phyloP scores from a whole-genome alignment of 1,284 basidiomycete genomes.

The Moesziomyces globuligerus region DNA sequence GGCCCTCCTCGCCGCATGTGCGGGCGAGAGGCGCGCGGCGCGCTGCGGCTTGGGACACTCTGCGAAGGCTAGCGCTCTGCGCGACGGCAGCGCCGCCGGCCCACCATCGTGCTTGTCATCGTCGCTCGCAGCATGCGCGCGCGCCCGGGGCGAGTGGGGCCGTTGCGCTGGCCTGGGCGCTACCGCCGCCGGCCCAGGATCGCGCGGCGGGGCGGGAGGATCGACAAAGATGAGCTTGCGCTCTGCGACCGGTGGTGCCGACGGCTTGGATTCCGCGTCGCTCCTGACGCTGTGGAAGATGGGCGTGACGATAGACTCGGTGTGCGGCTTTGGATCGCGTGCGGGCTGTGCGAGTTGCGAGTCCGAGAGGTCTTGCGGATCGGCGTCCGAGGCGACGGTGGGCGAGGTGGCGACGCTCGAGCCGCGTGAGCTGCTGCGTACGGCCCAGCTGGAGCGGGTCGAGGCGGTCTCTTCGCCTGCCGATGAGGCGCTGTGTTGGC shows the following conservation, averaged over 20 bases:
- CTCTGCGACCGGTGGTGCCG: neutral
- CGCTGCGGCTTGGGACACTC: conserved; percentile 38
- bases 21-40: conserved; percentile 14
- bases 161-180: no score
- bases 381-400: conserved; percentile 10
- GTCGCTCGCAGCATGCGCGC: conserved; percentile 1
- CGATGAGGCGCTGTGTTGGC: conserved; percentile 43
- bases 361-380: conserved; percentile 1
- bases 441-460: conserved; percentile 39
- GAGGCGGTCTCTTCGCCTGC: conserved; percentile 46
- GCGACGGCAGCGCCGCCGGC: no score
- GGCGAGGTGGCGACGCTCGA: conserved; percentile 40
- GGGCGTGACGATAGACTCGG: conserved; percentile 3
- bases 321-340: neutral
- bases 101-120: conserved; percentile 1
- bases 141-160: neutral
- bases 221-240: conserved; percentile 31
- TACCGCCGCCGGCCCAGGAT: no score
- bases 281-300: conserved; percentile 14
- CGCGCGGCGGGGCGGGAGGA: conserved; percentile 20
- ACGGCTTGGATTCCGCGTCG: conserved; percentile 2
- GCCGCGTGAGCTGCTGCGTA: conserved; percentile 24
- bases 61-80: conserved; percentile 30
- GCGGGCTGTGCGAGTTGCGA: conserved; percentile 5
- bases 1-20: conserved; percentile 6